Conservation (phyloP, 768 basidiomycete species). For the Suillus clintonianus region DNA sequence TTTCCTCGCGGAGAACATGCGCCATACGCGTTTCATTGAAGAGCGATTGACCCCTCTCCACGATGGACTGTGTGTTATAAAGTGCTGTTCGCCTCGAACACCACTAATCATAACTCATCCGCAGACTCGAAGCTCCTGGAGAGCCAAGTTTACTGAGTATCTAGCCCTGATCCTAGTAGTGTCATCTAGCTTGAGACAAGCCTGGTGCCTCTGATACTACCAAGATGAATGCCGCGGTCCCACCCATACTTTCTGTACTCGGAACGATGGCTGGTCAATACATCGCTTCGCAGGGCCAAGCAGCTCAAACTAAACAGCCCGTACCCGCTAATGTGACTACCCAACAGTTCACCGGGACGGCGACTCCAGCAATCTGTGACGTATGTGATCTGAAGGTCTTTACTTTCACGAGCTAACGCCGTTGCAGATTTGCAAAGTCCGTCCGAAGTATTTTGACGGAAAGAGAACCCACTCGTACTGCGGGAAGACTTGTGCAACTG, state of each 20-base stretch:
- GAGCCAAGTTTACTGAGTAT: slow-evolving; percentile 20
- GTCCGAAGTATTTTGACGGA: slow-evolving; percentile 59
- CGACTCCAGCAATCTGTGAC: slow-evolving; percentile 47
- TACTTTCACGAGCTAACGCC: slow-evolving; percentile 5
- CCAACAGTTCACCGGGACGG: slow-evolving; percentile 20
- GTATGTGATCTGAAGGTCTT: slow-evolving; percentile 34
- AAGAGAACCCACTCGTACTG: slow-evolving; percentile 59
- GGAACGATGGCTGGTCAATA: slow-evolving; percentile 39
- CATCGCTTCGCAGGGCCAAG: slow-evolving; percentile 27
- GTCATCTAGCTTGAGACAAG: slow-evolving; percentile 11
- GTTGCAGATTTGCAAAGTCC: slow-evolving; percentile 52
- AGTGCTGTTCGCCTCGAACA: slow-evolving; percentile 11
- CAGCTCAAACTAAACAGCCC: slow-evolving; percentile 28
- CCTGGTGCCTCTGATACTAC: slow-evolving; percentile 9
- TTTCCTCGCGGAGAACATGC: slow-evolving; percentile 34
- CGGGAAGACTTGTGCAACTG: slow-evolving; percentile 57
- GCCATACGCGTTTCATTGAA: slow-evolving; percentile 24
- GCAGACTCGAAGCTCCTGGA: slow-evolving; percentile 29
- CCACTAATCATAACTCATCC: slow-evolving; percentile 42
- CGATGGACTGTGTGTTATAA: slow-evolving; percentile 24
- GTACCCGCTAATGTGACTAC: slow-evolving; percentile 8
- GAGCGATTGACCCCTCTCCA: slow-evolving; percentile 9
- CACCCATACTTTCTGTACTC: slow-evolving; percentile 37
- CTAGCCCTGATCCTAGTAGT: slow-evolving; percentile 9
- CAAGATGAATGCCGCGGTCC: slow-evolving; percentile 30